Base-by-base conservation (phyloP, 371 early-diverging fungal genomes). In the Mucor sp. region DNA sequence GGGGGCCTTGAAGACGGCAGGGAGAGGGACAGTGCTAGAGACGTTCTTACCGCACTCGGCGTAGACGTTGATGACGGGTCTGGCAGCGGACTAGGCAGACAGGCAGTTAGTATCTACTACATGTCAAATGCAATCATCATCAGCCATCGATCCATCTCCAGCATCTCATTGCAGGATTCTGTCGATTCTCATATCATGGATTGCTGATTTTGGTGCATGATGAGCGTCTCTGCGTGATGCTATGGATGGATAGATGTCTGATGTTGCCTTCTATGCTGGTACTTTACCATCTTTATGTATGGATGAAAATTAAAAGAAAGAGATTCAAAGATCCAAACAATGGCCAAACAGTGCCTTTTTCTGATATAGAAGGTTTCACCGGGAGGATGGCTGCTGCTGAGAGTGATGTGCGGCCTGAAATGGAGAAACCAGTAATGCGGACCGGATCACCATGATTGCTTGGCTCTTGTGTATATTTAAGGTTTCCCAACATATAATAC, bases 1-100 rank as follows among this genome's bases (percentile, higher is more conserved):
- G 70, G 99, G 97, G 59, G 98, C 94, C 79, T 90, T 93, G 92
- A 99, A 98, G 76, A 99, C 99, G 68, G 94, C 93, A 66, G 99
- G 99, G 63, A 98, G 90, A 67, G 92, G 83, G 63, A 94, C 90
- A 69, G 95, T 93, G 71, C 85, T 87, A 68, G 80, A 83, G 74
- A 87, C 83, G 68, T 79, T 85, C 83, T 87, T 83, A 81, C 94
- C 95, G 72, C 82, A 80, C 69, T 90, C 90, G 86, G 93, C 85
- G 88, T 89, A 96, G 66, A 97, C 94, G 81, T 92, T 92, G 74
- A 98, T 90, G 70, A 94, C 91, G 81, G 97, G 99, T 80, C 95
- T 88, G 81, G 92, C 89, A 81, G 88, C 89, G 69, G 72, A 68
- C 72, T 72, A 72, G 12, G 37, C 8, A 17, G 14, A 41, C 62